Conservation (phyloP, 2,329 filamentous ascomycete genomes). For the Trichoderma asperellum region DNA sequence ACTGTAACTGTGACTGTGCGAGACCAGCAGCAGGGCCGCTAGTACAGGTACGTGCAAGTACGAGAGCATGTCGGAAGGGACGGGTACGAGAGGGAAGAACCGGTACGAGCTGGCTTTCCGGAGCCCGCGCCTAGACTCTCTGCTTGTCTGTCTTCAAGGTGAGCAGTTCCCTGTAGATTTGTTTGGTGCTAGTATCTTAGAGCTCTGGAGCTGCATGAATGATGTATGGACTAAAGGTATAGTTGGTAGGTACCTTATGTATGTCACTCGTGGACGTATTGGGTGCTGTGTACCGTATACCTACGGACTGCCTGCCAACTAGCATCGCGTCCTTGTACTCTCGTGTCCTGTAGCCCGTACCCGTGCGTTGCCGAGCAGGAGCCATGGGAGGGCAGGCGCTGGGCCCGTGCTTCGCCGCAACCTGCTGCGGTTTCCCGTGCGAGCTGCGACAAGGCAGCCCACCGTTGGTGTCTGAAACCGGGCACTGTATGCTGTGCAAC, state of each 20-base stretch:
- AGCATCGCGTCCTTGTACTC: not conserved
- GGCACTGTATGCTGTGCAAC: constrained; percentile 20
- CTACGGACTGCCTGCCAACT: not conserved
- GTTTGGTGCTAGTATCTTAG: not conserved
- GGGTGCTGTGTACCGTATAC: not conserved
- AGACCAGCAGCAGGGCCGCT: not conserved
- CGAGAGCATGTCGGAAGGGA: not conserved
- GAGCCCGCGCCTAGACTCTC: not conserved
- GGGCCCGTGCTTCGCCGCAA: constrained; percentile 22
- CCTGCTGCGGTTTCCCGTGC: constrained; percentile 25
- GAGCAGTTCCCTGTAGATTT: not conserved
- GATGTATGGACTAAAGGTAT: no score
- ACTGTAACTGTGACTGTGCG: constrained; percentile 8
- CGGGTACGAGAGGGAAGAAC: constrained; percentile 5
- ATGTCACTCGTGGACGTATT: not conserved
- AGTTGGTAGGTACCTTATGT: no score
- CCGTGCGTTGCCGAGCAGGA: not conserved
- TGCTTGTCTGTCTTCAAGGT: not conserved
- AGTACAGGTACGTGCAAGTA: constrained; percentile 4
- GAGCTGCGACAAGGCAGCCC: constrained; percentile 9
- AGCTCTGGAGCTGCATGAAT: not conserved
- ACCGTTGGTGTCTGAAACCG: not conserved
- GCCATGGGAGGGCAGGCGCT: constrained; percentile 2
- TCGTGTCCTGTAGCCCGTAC: not conserved
- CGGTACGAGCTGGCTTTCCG: not conserved